Evolutionary conservation across 345 rosid genomes (phyloP).

Genomic region (Schrenkiella parvula): DNA sequence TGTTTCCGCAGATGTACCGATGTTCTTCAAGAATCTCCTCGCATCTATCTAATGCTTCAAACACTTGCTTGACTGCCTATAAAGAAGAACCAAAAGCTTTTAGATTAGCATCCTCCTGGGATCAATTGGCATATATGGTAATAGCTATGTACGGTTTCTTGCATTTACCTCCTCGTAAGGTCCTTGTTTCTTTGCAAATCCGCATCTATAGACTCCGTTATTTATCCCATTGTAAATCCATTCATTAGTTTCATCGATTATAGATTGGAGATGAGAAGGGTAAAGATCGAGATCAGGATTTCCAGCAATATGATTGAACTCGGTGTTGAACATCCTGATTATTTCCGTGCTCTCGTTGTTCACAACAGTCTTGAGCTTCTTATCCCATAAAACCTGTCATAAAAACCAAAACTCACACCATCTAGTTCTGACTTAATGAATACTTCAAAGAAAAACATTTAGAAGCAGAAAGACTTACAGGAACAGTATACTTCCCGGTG

Average conservation of each 20-base stretch:
- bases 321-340: slow-evolving; percentile 48
- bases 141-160: background rate
- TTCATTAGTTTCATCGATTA: slow-evolving; percentile 43
- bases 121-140: no score
- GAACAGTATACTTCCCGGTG: slow-evolving; percentile 78
- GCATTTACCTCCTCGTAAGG: slow-evolving; percentile 54
- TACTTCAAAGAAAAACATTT: background rate
- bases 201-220: slow-evolving; percentile 50
- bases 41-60: slow-evolving; percentile 65
- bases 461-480: slow-evolving; percentile 48
- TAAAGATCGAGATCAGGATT: slow-evolving; percentile 48
- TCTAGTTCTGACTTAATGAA: slow-evolving; percentile 16
- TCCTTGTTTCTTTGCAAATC: slow-evolving; percentile 51
- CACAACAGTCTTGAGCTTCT: slow-evolving; percentile 57
- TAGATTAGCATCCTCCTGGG: no score
- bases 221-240: slow-evolving; percentile 50
- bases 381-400: slow-evolving; percentile 53
- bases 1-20: slow-evolving; percentile 65
- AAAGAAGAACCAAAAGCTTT: slow-evolving; percentile 10
- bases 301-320: slow-evolving; percentile 46
- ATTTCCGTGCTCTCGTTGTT: slow-evolving; percentile 59
- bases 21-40: slow-evolving; percentile 70
- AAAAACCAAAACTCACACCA: slow-evolving; percentile 6
- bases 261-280: slow-evolving; percentile 39
- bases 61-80: slow-evolving; percentile 68